These are phyloP conservation scores for Ophiostoma sp. DNA, from an alignment of 2,329 filamentous ascomycete genomes.

Conservation along the genomic window DNA sequence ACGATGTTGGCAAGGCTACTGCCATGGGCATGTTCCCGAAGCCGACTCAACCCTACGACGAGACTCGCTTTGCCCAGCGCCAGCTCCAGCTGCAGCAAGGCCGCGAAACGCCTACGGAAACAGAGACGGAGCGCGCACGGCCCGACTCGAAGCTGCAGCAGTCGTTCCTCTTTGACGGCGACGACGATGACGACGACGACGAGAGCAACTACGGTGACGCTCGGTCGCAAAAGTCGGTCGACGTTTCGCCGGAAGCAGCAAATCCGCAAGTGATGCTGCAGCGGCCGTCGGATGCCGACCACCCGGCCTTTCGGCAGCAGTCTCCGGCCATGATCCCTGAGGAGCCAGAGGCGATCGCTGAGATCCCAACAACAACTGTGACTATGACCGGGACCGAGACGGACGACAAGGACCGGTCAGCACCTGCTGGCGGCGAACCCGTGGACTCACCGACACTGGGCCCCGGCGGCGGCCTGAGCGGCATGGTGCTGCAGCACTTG, in stretches of 20 bases:
- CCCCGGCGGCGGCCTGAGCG: slow-evolving; percentile 64
- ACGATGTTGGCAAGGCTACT: slow-evolving; percentile 76
- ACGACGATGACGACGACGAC: slow-evolving; percentile 37
- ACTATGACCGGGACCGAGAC: neutral
- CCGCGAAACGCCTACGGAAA: slow-evolving; percentile 55
- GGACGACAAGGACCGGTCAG: neutral
- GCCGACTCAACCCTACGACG: slow-evolving; percentile 71
- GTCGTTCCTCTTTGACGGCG: slow-evolving; percentile 41
- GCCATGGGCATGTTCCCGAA: slow-evolving; percentile 61
- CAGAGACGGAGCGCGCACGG: slow-evolving; percentile 36
- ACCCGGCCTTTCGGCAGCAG: slow-evolving; percentile 50
- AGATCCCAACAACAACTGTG: slow-evolving; percentile 16
- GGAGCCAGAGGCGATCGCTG: neutral
- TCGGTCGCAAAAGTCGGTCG: neutral
- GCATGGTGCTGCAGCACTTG: slow-evolving; percentile 78
- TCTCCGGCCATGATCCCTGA: slow-evolving; percentile 25
- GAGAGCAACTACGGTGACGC: neutral
- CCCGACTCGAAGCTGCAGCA: slow-evolving; percentile 39
- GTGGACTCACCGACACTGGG: slow-evolving; percentile 76
- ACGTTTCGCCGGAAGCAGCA: slow-evolving; percentile 6
- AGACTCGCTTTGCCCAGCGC: slow-evolving; percentile 75
- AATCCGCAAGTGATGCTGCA: slow-evolving; percentile 40
- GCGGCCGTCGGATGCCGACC: slow-evolving; percentile 49
- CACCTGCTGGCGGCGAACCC: slow-evolving; percentile 27
- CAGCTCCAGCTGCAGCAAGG: slow-evolving; percentile 76